Percentiles rank a stretch among this genome's conserved stretches.
Conservation (phyloP, 441 rosid species). For the Pelargonium hybrid region DNA sequence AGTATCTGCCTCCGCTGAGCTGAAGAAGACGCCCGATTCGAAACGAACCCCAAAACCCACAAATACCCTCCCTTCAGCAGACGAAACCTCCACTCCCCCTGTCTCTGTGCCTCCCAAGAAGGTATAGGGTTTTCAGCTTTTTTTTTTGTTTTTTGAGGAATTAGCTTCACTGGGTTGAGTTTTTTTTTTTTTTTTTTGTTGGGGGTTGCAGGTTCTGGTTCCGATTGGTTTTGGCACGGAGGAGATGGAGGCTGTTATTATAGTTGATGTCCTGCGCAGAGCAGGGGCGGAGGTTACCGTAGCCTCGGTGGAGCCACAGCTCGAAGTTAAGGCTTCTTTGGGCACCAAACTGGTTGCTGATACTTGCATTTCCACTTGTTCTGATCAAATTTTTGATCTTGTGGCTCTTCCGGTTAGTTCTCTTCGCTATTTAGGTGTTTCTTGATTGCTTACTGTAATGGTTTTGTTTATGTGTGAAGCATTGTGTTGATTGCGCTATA, state of each 20-base stretch:
- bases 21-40: constrained; percentile 12
- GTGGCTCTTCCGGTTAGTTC: constrained; percentile 80
- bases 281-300: constrained; percentile 83
- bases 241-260: constrained; percentile 85
- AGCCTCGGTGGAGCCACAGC: constrained; percentile 84
- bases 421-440: constrained; percentile 1
- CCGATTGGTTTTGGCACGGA: constrained; percentile 86
- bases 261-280: constrained; percentile 64
- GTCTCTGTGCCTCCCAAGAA: constrained; percentile 39
- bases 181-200: constrained; percentile 6
- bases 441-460: not conserved
- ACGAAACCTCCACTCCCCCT: constrained; percentile 6
- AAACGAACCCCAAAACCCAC: constrained; percentile 21
- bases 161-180: constrained; percentile 5
- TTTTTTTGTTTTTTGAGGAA: not conserved
- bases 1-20: constrained; percentile 24
- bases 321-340: constrained; percentile 63
- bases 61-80: constrained; percentile 20
- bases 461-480: not conserved
- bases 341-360: constrained; percentile 75
- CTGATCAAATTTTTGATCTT: constrained; percentile 56
- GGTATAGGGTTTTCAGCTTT: constrained; percentile 24
- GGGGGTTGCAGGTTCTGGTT: constrained; percentile 52
- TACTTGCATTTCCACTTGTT: constrained; percentile 50
- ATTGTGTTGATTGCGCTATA: not conserved